Evolutionary conservation across 306 rosid genomes (phyloP).

Genomic region (Cercis canadensis): DNA sequence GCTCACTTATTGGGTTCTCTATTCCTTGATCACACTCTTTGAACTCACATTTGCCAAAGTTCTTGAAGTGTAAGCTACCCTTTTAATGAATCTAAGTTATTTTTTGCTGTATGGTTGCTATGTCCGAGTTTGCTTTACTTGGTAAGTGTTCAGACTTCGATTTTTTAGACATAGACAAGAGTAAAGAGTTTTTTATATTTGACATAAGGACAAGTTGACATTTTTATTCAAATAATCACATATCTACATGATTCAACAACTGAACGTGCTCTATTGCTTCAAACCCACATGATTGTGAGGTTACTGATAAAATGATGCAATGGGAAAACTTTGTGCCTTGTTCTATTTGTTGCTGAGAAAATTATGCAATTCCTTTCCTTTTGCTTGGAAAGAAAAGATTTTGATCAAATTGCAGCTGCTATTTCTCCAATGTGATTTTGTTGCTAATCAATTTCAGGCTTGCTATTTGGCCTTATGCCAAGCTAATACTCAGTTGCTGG

Average conservation of each 20-base stretch:
- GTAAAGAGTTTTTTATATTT: no score
- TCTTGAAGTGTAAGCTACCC: constrained; percentile 64
- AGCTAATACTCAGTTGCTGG: constrained; percentile 84
- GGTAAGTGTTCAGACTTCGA: no score
- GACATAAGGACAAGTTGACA: no score
- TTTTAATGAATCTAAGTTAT: not conserved
- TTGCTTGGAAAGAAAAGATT: not conserved
- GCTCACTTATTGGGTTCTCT: constrained; percentile 97
- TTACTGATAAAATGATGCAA: not conserved
- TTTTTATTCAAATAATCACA: no score
- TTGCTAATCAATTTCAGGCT: constrained; percentile 54
- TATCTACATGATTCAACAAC: not conserved
- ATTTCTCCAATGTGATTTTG: not conserved
- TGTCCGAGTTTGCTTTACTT: no score
- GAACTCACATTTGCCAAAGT: constrained; percentile 94
- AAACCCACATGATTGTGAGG: not conserved
- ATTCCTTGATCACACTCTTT: constrained; percentile 81
- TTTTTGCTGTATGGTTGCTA: no score
- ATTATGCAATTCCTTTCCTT: not conserved
- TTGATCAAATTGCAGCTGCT: not conserved
- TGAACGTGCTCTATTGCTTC: not conserved
- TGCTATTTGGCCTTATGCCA: constrained; percentile 82
- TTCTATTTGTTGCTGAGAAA: not conserved
- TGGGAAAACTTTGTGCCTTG: not conserved
- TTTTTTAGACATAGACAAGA: no score